Percentiles rank a stretch among this genome's conserved stretches.
Conservation (phyloP, 2,329 filamentous ascomycete genomes). For the Cladosporium sp. region DNA sequence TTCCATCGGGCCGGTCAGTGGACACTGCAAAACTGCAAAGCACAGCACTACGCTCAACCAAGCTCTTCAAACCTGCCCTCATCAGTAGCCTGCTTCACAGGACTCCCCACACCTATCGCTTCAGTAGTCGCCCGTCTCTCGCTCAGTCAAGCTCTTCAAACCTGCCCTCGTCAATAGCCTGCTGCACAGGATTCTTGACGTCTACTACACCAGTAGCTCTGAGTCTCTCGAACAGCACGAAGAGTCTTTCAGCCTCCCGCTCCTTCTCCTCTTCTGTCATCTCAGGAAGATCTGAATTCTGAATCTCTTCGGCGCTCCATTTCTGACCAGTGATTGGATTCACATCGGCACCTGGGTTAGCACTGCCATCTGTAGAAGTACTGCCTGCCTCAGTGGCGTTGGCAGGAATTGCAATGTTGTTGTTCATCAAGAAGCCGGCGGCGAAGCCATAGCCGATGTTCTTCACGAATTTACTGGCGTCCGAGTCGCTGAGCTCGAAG, state of each 20-base stretch:
- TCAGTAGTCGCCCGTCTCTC: conserved; percentile 51
- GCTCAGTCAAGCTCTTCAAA: conserved; percentile 59
- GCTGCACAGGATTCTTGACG: conserved; percentile 73
- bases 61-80: conserved; percentile 70
- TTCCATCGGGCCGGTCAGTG: too few species aligned
- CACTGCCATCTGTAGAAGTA: conserved; percentile 18
- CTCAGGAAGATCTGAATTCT: conserved; percentile 59
- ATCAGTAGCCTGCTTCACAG: conserved; percentile 64
- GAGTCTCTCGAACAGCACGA: conserved; percentile 81
- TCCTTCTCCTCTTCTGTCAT: conserved; percentile 94
- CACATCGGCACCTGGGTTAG: conserved; percentile 40
- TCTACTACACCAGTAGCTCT: conserved; percentile 71
- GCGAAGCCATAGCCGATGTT: conserved; percentile 96
- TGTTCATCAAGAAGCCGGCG: conserved; percentile 80
- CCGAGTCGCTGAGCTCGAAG: conserved; percentile 80
- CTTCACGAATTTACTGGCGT: conserved; percentile 74
- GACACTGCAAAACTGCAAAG: too few species aligned
- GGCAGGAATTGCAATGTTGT: conserved; percentile 73
- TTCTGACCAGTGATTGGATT: conserved; percentile 89
- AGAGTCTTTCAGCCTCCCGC: conserved; percentile 81
- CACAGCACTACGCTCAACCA: conserved; percentile 22
- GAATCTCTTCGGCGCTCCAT: conserved; percentile 24
- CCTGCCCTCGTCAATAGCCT: conserved; percentile 64
- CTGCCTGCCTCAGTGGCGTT: conserved; percentile 57
- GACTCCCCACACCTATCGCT: conserved; percentile 73